Percentiles rank a stretch among this genome's conserved stretches.
Conservation (phyloP, 257 asterid genomes). For the Nicotiana undulata region DNA sequence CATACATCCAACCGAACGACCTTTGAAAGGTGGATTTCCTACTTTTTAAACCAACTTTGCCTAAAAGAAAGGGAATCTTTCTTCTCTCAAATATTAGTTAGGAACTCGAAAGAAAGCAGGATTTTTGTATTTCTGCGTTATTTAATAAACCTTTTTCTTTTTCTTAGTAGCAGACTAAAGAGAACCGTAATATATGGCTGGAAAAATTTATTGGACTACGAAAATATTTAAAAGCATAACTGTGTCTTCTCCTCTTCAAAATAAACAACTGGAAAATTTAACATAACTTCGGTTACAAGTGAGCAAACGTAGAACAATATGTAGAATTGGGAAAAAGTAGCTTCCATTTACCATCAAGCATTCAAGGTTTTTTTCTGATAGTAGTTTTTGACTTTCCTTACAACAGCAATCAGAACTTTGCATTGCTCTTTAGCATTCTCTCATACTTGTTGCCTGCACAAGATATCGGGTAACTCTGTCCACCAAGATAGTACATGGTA, state of each 20-base stretch:
- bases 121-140: too few species aligned
- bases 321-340: not conserved
- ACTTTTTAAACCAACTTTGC: too few species aligned
- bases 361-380: not conserved
- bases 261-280: not conserved
- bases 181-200: not conserved
- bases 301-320: not conserved
- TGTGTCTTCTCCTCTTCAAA: not conserved
- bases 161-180: not conserved
- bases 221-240: too few species aligned
- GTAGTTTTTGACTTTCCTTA: not conserved
- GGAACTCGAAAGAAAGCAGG: too few species aligned
- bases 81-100: too few species aligned
- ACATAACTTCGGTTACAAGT: not conserved
- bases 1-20: too few species aligned
- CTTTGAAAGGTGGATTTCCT: too few species aligned
- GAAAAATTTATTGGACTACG: too few species aligned
- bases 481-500: not conserved
- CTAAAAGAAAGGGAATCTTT: too few species aligned
- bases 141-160: too few species aligned
- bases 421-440: not conserved
- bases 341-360: not conserved
- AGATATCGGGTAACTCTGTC: not conserved
- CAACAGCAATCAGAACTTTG: not conserved
- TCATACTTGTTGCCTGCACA: not conserved